These are phyloP conservation scores for Hypoxylon fragiforme DNA, from an alignment of 495 filamentous ascomycete genomes.

Conservation along the genomic window DNA sequence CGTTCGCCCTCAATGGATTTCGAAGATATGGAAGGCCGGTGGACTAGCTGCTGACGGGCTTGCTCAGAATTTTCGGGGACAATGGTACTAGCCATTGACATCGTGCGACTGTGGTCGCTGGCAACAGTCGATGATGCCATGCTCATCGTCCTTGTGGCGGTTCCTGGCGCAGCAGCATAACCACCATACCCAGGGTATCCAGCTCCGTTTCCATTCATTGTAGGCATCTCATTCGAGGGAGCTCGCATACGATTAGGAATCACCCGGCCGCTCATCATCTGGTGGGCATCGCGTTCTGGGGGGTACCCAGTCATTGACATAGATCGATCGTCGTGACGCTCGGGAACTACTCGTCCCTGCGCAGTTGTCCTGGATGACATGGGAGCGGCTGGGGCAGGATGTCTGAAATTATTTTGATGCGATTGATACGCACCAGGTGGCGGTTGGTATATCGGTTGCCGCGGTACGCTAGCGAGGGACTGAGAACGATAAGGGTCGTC, in stretches of 20 bases:
- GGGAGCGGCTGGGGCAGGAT: constrained; percentile 67
- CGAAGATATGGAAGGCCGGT: constrained; percentile 46
- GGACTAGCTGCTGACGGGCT: constrained; percentile 45
- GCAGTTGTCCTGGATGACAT: constrained; percentile 76
- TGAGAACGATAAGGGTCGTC: constrained; percentile 85
- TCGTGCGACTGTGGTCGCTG: constrained; percentile 56
- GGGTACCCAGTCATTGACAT: constrained; percentile 95
- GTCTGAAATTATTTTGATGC: constrained; percentile 73
- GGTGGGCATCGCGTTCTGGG: constrained; percentile 72
- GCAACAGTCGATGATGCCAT: constrained; percentile 54
- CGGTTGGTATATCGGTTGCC: constrained; percentile 66
- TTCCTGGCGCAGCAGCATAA: constrained; percentile 41
- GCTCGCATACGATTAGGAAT: constrained; percentile 66
- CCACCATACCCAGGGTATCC: constrained; percentile 29
- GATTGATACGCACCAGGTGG: constrained; percentile 69
- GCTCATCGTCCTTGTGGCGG: constrained; percentile 54
- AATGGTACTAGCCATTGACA: constrained; percentile 90
- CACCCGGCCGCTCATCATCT: constrained; percentile 87
- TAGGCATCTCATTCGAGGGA: constrained; percentile 40
- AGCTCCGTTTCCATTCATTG: constrained; percentile 16
- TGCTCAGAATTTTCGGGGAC: constrained; percentile 49
- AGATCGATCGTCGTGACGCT: constrained; percentile 86
- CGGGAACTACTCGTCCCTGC: constrained; percentile 86
- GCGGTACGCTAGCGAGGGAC: constrained; percentile 77
- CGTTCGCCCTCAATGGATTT: constrained; percentile 54